A percentile compares a stretch with the other conserved stretches of the same genome.
phyloP scores from a whole-genome alignment of 2,329 filamentous ascomycete species.

The Pseudocercospora macadamiae region DNA sequence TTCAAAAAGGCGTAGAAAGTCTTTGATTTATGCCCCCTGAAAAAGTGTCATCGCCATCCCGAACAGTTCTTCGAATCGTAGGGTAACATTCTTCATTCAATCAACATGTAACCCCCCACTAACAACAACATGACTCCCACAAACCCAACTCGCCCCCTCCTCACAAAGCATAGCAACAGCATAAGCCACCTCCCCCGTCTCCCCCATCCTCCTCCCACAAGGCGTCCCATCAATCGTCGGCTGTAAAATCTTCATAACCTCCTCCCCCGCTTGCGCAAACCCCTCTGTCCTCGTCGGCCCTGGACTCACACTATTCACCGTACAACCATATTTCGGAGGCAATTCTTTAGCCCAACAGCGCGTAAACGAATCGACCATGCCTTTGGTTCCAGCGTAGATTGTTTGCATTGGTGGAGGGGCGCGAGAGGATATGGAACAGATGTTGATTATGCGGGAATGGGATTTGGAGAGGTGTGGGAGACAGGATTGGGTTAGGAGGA shows the following conservation, averaged over 20 bases:
- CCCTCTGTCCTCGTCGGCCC: constrained; percentile 59
- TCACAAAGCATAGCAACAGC: constrained; percentile 41
- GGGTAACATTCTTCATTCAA: neutral
- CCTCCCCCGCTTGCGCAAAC: neutral
- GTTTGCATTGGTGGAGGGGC: constrained; percentile 48
- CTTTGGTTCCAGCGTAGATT: constrained; percentile 61
- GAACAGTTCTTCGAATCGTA: too few relatives aligned
- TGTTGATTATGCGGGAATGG: constrained; percentile 60
- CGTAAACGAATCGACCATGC: constrained; percentile 62
- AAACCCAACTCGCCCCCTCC: neutral
- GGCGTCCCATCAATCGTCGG: neutral
- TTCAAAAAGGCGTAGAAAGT: too few relatives aligned
- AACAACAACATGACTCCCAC: neutral
- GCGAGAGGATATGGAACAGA: constrained; percentile 58
- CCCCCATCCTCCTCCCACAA: neutral
- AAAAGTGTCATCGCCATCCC: too few relatives aligned
- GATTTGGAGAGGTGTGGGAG: constrained; percentile 39
- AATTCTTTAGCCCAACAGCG: constrained; percentile 61
- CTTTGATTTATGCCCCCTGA: too few relatives aligned
- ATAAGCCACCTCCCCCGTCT: constrained; percentile 37
- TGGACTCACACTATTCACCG: constrained; percentile 62
- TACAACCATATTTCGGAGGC: constrained; percentile 54
- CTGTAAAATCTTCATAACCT: neutral
- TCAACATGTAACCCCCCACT: neutral
- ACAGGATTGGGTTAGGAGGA: constrained; percentile 55